A percentile compares a stretch with the other conserved stretches of the same genome.
These are phyloP conservation scores for Penicillium hesseltinei DNA, from an alignment of 2,329 filamentous ascomycete species.

Conservation along the genomic window DNA sequence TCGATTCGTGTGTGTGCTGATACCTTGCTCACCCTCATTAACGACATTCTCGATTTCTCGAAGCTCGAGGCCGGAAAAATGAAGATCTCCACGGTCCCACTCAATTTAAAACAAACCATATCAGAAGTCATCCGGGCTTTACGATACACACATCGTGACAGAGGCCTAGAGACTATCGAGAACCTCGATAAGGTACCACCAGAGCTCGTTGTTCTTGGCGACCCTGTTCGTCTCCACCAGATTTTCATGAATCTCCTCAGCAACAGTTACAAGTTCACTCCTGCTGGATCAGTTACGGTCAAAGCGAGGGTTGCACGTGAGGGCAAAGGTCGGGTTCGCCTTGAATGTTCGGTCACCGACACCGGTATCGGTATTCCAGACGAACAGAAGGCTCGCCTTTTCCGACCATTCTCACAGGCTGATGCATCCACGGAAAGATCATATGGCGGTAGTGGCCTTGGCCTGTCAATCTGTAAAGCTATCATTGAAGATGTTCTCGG, in stretches of 20 bases:
- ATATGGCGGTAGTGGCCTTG: slow-evolving; percentile 87
- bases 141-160: slow-evolving; percentile 62
- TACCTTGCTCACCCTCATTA: slow-evolving; percentile 80
- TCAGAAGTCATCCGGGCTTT: slow-evolving; percentile 63
- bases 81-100: slow-evolving; percentile 80
- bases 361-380: slow-evolving; percentile 88
- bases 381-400: slow-evolving; percentile 74
- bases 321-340: slow-evolving; percentile 65
- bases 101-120: slow-evolving; percentile 69
- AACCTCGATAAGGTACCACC: slow-evolving; percentile 62
- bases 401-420: slow-evolving; percentile 89
- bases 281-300: slow-evolving; percentile 80
- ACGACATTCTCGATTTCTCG: slow-evolving; percentile 87
- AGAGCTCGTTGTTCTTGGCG: slow-evolving; percentile 71
- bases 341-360: slow-evolving; percentile 84
- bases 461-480: slow-evolving; percentile 90
- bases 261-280: slow-evolving; percentile 93
- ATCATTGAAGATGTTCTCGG: slow-evolving; percentile 91
- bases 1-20: slow-evolving; percentile 67
- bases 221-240: slow-evolving; percentile 78
- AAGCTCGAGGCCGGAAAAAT: slow-evolving; percentile 84
- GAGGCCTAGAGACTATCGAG: slow-evolving; percentile 59
- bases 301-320: slow-evolving; percentile 71
- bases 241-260: slow-evolving; percentile 78
- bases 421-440: slow-evolving; percentile 86